These are phyloP conservation scores for Aspergillaceae sp. DNA, from an alignment of 2,329 filamentous ascomycete species.

Conservation along the genomic window DNA sequence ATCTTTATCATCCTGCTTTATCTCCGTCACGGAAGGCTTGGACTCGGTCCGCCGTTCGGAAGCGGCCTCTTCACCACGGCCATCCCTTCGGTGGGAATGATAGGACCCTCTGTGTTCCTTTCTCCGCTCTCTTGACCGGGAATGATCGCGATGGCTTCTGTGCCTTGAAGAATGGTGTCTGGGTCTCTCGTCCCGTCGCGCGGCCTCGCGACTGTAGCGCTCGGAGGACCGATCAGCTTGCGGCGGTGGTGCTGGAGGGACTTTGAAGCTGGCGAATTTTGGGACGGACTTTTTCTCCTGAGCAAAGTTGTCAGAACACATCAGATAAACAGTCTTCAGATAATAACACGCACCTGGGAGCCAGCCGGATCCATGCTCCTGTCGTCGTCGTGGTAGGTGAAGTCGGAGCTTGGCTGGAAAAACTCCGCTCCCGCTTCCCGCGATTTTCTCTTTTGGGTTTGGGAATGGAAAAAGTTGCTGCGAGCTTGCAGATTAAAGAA, in stretches of 20 bases:
- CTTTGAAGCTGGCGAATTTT: constrained; percentile 68
- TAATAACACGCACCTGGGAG: constrained; percentile 24
- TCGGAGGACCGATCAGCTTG: constrained; percentile 14
- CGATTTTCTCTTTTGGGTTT: constrained; percentile 13
- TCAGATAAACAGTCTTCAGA: neutral
- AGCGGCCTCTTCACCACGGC: constrained; percentile 4
- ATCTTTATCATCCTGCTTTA: constrained; percentile 12
- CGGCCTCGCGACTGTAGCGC: constrained; percentile 12
- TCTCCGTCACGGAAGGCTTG: constrained; percentile 8
- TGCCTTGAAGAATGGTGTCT: constrained; percentile 15
- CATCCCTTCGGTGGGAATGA: constrained; percentile 6
- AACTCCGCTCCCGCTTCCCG: constrained; percentile 13
- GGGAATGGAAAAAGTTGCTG: constrained; percentile 26
- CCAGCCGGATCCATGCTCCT: constrained; percentile 30
- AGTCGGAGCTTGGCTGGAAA: constrained; percentile 13
- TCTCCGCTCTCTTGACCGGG: constrained; percentile 14
- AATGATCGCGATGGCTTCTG: constrained; percentile 16
- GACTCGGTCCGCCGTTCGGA: constrained; percentile 2
- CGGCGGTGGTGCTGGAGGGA: constrained; percentile 29
- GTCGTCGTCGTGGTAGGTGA: constrained; percentile 5
- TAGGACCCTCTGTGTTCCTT: constrained; percentile 9
- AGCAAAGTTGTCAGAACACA: constrained; percentile 1
- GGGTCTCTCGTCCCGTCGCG: constrained; percentile 14
- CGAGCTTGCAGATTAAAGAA: neutral
- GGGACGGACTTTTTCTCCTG: constrained; percentile 45